A percentile compares a stretch with the other conserved stretches of the same genome.
Conservation (phyloP, 345 rosid species). For the Garcia nutans region DNA sequence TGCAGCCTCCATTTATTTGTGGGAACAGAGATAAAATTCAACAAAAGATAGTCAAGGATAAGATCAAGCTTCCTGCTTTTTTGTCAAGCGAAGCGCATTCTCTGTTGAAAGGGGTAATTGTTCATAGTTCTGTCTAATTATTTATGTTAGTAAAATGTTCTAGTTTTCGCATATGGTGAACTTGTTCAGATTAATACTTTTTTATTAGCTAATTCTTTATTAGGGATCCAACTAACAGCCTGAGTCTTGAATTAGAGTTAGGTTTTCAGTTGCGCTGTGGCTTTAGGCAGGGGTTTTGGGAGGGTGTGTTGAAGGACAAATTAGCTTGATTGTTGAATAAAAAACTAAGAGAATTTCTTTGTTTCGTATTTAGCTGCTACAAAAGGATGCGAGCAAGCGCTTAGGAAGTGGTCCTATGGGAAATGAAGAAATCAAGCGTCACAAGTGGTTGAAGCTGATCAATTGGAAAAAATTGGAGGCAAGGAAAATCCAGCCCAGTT, state of each 20-base stretch:
- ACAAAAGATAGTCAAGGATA: conserved; percentile 78
- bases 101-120: conserved; percentile 71
- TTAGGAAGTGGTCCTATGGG: conserved; percentile 71
- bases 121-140: no score
- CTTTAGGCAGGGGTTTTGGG: no score
- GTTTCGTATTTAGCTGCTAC: conserved; percentile 54
- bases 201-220: no score
- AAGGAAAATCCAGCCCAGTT: conserved; percentile 77
- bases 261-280: not conserved
- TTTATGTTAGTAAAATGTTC: no score
- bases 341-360: not conserved
- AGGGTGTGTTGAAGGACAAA: no score
- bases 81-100: conserved; percentile 79
- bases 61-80: conserved; percentile 66
- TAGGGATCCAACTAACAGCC: no score
- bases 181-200: no score
- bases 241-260: not conserved
- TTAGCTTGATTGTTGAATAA: not conserved
- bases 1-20: conserved; percentile 80
- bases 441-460: conserved; percentile 81
- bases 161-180: no score
- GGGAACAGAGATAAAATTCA: conserved; percentile 66
- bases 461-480: conserved; percentile 89
- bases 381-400: conserved; percentile 70
- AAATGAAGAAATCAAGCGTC: conserved; percentile 64